phyloP scores from a whole-genome alignment of 108 stramenopile genomes.

The Conticribra guillardii region DNA sequence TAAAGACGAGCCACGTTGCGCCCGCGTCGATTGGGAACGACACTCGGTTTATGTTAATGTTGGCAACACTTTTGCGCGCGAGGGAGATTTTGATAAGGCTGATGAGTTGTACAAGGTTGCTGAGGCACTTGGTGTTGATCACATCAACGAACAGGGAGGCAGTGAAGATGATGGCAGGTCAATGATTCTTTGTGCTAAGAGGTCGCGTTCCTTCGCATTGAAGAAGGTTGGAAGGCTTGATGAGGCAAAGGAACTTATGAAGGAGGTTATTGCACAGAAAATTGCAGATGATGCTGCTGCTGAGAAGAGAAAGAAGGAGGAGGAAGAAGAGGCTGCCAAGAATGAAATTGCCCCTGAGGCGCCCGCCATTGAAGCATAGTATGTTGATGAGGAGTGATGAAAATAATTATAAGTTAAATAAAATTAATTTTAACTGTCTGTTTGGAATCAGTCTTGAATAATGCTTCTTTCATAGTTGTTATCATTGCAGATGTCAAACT shows the following conservation, averaged over 20 bases:
- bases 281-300: slow-evolving; percentile 70
- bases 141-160: slow-evolving; percentile 72
- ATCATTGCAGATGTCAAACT: too few species aligned
- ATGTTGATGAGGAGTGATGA: not conserved
- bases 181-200: slow-evolving; percentile 81
- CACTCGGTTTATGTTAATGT: slow-evolving; percentile 84
- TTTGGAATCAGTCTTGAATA: too few species aligned
- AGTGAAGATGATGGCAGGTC: slow-evolving; percentile 85
- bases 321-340: slow-evolving; percentile 14
- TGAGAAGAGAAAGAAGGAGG: slow-evolving; percentile 71
- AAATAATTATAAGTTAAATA: too few species aligned
- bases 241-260: slow-evolving; percentile 78
- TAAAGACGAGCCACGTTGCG: slow-evolving; percentile 79
- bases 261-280: slow-evolving; percentile 77
- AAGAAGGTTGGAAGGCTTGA: slow-evolving; percentile 79
- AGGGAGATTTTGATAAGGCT: slow-evolving; percentile 76
- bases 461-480: too few species aligned
- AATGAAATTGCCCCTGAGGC: not conserved
- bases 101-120: slow-evolving; percentile 73
- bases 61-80: slow-evolving; percentile 83
- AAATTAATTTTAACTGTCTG: too few species aligned
- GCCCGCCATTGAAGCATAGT: not conserved
- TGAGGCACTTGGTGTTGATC: slow-evolving; percentile 79
- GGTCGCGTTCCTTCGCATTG: slow-evolving; percentile 80
- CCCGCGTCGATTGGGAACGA: slow-evolving; percentile 91